Percentiles rank a stretch among this genome's conserved stretches.
phyloP scores from a whole-genome alignment of 2,329 filamentous ascomycete species.

The Cryoendolithus antarcticus region DNA sequence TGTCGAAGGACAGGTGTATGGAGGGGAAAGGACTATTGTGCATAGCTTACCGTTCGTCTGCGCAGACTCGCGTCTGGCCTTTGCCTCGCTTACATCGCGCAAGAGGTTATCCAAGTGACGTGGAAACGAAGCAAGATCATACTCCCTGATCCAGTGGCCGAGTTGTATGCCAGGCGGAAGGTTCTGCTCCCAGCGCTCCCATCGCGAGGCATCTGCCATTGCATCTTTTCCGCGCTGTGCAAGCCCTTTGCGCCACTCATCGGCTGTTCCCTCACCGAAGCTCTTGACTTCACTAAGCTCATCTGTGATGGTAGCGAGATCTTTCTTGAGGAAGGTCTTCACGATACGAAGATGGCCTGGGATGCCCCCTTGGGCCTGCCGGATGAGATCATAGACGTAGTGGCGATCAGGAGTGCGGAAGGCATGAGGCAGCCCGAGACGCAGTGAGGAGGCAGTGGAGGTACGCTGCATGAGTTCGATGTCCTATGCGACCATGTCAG shows the following conservation, averaged over 20 bases:
- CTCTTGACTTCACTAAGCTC: constrained; percentile 52
- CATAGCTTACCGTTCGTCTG: no score
- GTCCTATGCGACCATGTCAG: constrained; percentile 41
- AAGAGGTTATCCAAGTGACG: constrained; percentile 7
- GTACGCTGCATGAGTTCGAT: constrained; percentile 48
- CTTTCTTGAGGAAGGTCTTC: constrained; percentile 53
- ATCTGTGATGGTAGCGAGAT: constrained; percentile 49
- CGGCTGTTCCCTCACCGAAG: constrained; percentile 55
- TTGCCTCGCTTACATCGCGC: no score
- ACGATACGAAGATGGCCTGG: constrained; percentile 40
- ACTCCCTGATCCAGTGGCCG: constrained; percentile 20
- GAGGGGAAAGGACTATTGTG: no score
- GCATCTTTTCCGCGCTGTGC: constrained; percentile 48
- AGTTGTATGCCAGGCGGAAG: constrained; percentile 16
- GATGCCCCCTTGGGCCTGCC: constrained; percentile 39
- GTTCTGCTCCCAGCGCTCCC: constrained; percentile 58
- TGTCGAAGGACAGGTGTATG: no score
- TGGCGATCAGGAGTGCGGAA: constrained; percentile 51
- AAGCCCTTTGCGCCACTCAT: constrained; percentile 72
- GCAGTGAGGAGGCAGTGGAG: constrained; percentile 48
- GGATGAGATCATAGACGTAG: constrained; percentile 43
- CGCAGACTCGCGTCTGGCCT: no score
- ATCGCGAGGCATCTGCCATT: constrained; percentile 51
- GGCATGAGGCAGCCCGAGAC: constrained; percentile 57
- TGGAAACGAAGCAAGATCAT: constrained; percentile 20